Evolutionary conservation across 2,329 filamentous ascomycete species (phyloP).

Genomic region (Phialocephala subalpina): DNA sequence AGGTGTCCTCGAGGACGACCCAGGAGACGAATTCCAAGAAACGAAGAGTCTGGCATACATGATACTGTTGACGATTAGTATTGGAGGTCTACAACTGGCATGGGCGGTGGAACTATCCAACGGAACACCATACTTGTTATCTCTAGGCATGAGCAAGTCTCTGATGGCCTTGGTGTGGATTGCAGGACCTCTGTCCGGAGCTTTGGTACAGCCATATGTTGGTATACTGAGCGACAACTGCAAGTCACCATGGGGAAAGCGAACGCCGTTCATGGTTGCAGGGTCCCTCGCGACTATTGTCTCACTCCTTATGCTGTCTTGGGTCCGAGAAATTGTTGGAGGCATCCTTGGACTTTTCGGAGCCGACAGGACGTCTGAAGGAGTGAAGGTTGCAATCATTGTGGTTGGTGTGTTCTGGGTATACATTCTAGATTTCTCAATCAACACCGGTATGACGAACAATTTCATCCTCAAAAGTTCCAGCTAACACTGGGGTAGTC

Average conservation of each 20-base stretch:
- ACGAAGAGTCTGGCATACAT: conserved; percentile 88
- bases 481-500: conserved; percentile 55
- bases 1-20: conserved; percentile 49
- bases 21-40: conserved; percentile 60
- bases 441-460: conserved; percentile 78
- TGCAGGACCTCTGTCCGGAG: conserved; percentile 80
- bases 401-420: conserved; percentile 84
- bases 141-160: conserved; percentile 83
- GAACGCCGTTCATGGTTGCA: conserved; percentile 82
- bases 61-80: conserved; percentile 83
- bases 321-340: conserved; percentile 76
- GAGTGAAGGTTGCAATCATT: conserved; percentile 73
- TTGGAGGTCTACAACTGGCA: conserved; percentile 90
- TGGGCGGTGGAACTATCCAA: conserved; percentile 97
- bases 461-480: background rate
- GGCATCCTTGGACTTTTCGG: conserved; percentile 76
- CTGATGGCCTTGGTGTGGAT: conserved; percentile 87
- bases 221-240: conserved; percentile 84
- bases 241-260: conserved; percentile 76
- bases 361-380: conserved; percentile 68
- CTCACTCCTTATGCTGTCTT: conserved; percentile 74
- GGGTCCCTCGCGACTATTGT: conserved; percentile 73
- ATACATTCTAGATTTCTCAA: conserved; percentile 91
- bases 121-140: conserved; percentile 85
- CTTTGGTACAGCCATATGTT: conserved; percentile 82